Evolutionary conservation across 2,329 filamentous ascomycete species (phyloP), one percentile per base, ranked within the genome.

Genomic region (Aureobasidium zeae): DNA sequence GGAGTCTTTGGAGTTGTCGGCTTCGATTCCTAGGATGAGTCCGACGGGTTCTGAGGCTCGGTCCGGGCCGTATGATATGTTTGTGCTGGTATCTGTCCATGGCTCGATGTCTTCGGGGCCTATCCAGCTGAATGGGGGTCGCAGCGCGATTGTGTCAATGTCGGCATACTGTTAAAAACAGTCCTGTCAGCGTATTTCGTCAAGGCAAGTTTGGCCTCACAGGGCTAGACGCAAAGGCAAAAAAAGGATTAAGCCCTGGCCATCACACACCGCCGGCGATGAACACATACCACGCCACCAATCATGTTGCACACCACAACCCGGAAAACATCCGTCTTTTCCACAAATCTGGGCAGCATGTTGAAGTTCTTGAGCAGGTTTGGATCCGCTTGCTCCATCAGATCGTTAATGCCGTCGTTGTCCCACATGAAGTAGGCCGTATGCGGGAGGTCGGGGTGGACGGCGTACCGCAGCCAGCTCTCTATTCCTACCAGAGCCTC

Each of bases 221-320:
- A n/a, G n/a, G n/a, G n/a, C n/a, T n/a, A n/a, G n/a, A n/a, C n/a
- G n/a, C n/a, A n/a, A n/a, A n/a, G n/a, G n/a, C n/a, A n/a, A n/a
- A n/a, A n/a, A n/a, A n/a, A n/a, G n/a, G n/a, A n/a, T n/a, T n/a
- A n/a, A n/a, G n/a, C n/a, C n/a, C n/a, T n/a, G n/a, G n/a, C n/a
- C n/a, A n/a, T n/a, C n/a, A n/a, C n/a, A n/a, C n/a, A n/a, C n/a
- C n/a, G n/a, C n/a, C n/a, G n/a, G n/a, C n/a, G n/a, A n/a, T n/a
- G n/a, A n/a, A n/a, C 10, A 33, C 30, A 5, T 33, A 33, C 30
- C 15, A 33, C 15, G 11, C 30, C 30, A n/a, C 30, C 30, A 33
- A 33, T 33, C 30, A 33, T 33, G n/a, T 33, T 33, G 15, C 30
- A 33, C 12, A 33, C 30, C n/a, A 33, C 15, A 19, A 33, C 12